These are phyloP conservation scores for Mucor velutinosus DNA, from an alignment of 371 early-diverging fungal genomes.

Conservation along the genomic window DNA sequence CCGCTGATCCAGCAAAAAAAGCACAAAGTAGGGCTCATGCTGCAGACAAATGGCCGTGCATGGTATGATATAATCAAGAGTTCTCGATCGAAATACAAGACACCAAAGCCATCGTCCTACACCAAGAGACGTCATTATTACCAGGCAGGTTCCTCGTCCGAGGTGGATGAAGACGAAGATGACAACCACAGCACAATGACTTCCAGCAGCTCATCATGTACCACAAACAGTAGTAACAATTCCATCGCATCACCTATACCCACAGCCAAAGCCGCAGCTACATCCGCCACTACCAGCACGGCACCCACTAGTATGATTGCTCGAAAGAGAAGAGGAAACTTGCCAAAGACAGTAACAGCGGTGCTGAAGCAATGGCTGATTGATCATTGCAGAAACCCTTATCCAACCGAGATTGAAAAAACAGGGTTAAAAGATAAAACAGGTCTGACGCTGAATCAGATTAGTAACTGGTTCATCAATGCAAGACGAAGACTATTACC, in stretches of 20 bases:
- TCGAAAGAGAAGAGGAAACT: constrained; percentile 46
- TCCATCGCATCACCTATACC: constrained; percentile 2
- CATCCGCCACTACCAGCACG: not conserved
- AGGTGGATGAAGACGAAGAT: not conserved
- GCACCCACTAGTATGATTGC: not conserved
- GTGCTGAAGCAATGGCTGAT: constrained; percentile 68
- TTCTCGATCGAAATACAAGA: not conserved
- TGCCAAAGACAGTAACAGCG: constrained; percentile 56
- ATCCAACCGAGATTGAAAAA: constrained; percentile 79
- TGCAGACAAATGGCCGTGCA: constrained; percentile 19
- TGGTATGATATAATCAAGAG: constrained; percentile 17
- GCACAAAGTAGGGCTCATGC: constrained; percentile 22
- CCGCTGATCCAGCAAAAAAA: constrained; percentile 23
- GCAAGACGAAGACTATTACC: constrained; percentile 64
- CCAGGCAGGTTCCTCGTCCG: not conserved
- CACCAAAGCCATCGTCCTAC: constrained; percentile 9
- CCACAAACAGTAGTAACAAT: not conserved
- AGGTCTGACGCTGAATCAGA: constrained; percentile 65
- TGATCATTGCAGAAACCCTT: constrained; percentile 71
- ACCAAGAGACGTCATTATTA: not conserved
- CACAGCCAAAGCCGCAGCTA: not conserved
- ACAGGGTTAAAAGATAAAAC: constrained; percentile 53
- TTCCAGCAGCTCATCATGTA: constrained; percentile 9
- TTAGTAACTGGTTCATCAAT: constrained; percentile 86
- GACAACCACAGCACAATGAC: constrained; percentile 4